These are phyloP conservation scores for Ceratobasidium sp. DNA, from an alignment of 1,284 basidiomycete genomes.

Conservation along the genomic window DNA sequence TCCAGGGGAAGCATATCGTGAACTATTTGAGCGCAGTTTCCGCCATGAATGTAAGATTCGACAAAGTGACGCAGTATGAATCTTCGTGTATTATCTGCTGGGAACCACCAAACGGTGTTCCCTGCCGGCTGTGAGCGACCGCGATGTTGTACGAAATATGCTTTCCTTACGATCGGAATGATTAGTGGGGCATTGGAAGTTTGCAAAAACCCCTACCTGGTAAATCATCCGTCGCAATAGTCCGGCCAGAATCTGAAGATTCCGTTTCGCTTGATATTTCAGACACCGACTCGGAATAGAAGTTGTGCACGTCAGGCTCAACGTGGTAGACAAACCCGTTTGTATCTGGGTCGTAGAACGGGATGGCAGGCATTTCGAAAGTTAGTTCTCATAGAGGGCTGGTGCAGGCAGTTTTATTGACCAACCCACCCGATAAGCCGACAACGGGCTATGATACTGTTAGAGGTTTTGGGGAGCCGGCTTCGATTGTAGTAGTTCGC, in stretches of 20 bases:
- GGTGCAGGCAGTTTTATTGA: background rate
- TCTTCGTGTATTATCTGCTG: conserved; percentile 16
- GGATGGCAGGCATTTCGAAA: conserved; percentile 2
- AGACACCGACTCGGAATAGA: conserved; percentile 23
- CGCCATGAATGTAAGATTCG: conserved; percentile 3
- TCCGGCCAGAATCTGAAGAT: background rate
- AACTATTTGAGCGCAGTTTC: conserved; percentile 2
- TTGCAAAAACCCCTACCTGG: background rate
- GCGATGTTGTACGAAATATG: conserved; percentile 7
- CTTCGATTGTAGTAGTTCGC: background rate
- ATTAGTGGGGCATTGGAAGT: background rate
- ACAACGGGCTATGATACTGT: background rate
- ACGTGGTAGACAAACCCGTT: conserved; percentile 29
- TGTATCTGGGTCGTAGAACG: conserved; percentile 29
- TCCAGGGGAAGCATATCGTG: background rate
- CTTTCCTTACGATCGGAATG: background rate
- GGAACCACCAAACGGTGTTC: conserved; percentile 29
- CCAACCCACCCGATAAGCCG: background rate
- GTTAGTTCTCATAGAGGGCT: background rate
- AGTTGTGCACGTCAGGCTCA: background rate
- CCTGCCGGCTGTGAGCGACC: background rate
- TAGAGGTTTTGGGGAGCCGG: background rate
- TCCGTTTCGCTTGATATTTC: conserved; percentile 25
- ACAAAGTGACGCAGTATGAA: conserved; percentile 23
- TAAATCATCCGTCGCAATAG: conserved; percentile 30